Conservation (phyloP, 2,329 filamentous ascomycete genomes). For the Westerdykella ornata region DNA sequence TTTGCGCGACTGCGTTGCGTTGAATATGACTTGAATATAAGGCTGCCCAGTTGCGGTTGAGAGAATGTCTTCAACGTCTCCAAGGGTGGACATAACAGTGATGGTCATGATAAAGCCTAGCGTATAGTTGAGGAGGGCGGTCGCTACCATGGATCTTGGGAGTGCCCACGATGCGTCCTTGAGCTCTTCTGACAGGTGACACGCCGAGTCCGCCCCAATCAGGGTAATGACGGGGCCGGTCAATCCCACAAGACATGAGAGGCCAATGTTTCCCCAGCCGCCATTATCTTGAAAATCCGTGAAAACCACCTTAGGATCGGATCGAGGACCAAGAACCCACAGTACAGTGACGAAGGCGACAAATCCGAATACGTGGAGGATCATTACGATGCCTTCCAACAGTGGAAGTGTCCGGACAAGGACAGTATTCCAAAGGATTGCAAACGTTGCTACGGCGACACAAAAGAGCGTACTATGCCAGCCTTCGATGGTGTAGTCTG, state of each 20-base stretch:
- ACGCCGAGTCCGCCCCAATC: constrained; percentile 25
- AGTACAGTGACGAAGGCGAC: constrained; percentile 42
- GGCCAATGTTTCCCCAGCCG: constrained; percentile 20
- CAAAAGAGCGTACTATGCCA: constrained; percentile 49
- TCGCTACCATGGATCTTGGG: constrained; percentile 40
- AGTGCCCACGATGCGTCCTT: constrained; percentile 28
- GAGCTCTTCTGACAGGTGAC: constrained; percentile 31
- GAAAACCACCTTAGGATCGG: constrained; percentile 18
- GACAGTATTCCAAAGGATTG: constrained; percentile 42
- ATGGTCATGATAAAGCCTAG: constrained; percentile 37
- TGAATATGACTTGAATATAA: constrained; percentile 21
- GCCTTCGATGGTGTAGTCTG: constrained; percentile 32
- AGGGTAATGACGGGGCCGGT: constrained; percentile 18
- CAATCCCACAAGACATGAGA: constrained; percentile 21
- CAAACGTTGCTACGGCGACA: constrained; percentile 39
- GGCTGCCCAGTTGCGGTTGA: constrained; percentile 15
- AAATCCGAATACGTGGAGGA: constrained; percentile 47
- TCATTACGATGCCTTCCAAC: constrained; percentile 43
- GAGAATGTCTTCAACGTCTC: constrained; percentile 12
- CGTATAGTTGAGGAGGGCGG: constrained; percentile 33
- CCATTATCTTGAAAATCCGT: constrained; percentile 21
- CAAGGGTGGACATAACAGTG: constrained; percentile 24
- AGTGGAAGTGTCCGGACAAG: constrained; percentile 41
- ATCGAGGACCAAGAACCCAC: constrained; percentile 25
- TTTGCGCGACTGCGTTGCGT: constrained; percentile 17